Evolutionary conservation across 768 basidiomycete genomes (phyloP), one percentile per base, ranked within the genome.

Genomic region (Serendipita vermifera): DNA sequence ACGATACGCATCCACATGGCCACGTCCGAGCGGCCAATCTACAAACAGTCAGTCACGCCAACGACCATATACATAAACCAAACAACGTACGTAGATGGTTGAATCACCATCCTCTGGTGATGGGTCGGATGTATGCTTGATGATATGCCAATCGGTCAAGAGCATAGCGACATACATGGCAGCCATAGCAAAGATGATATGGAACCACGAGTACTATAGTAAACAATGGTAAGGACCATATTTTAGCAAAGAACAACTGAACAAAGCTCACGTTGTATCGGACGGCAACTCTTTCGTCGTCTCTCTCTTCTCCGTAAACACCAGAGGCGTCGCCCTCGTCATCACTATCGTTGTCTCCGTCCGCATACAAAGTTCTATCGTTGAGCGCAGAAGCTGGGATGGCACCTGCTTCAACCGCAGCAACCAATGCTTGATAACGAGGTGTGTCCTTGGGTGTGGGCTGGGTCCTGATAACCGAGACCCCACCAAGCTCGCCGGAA

Each of bases 1-100:
- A 98, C 87, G 31, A 98, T 79, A 3, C 96, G 76, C 89, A 97
- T 97, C 96, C 96, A 99, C 94, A 99, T 98, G 2, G 96, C 92
- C 6, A 87, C 84, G 66, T 92, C 88, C 3, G 90, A 93, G 33
- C 92, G 82, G 15, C 96, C 96, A 46, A 98, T 98, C 68, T 90
- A 88, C 35, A 97, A 71, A 48, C 71, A 51, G 41, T 13, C n/a
- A n/a, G n/a, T n/a, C n/a, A n/a, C n/a, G n/a, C n/a, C n/a, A n/a
- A n/a, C n/a, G n/a, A n/a, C n/a, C n/a, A n/a, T n/a, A n/a, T n/a
- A n/a, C n/a, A n/a, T n/a, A n/a, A n/a, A n/a, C n/a, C n/a, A n/a
- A 41, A 43, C 17, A 33, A 9, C 29, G 36, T 39, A 27, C 13
- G 33, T 31, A 46, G 15, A 29, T 26, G 1, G 46, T 51, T 51